Evolutionary conservation across 805 yeast species (phyloP), one percentile per base, ranked within the genome.

Genomic region (Millerozyma acaciae): DNA sequence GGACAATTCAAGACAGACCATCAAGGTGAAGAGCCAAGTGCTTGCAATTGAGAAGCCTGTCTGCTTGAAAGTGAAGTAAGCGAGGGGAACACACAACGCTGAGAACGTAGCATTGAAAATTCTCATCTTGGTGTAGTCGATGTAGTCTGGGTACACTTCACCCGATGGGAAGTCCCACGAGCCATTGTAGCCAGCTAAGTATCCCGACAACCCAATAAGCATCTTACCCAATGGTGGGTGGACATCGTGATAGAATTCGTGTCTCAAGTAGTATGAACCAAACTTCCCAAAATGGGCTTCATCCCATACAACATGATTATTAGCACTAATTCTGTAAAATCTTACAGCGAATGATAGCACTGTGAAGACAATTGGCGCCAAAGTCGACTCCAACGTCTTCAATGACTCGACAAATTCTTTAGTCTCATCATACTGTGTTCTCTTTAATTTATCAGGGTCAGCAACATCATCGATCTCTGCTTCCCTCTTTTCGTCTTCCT

Each of bases 251-350:
- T 84, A 84, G 52, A 84, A 83, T 48, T 84, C 88, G 50, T 80
- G 87, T 55, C 80, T 74, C 43, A 83, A 62, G 56, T 84, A 84
- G 49, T 83, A 78, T 3, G 90, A 80, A 28, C 94, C 94, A 54
- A 84, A 84, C 54, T 82, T 83, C 26, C 93, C 95, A 55, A 84
- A 84, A 65, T 84, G 95, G 5, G 94, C 93, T 57, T 84, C 95
- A 62, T 84, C 95, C 95, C 95, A 84, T 6, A 83, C 81, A 30
- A 84, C 90, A 34, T 67, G 69, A 32, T 73, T 56, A 37, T 78
- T 70, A 20, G 61, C 58, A 15, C 74, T 78, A 32, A 84, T 78
- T 30, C 72, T 68, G 47, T 78, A 71, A 40, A 80, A 66, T 48
- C 93, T 70, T 6, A 79, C 72, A 39, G 71, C 73, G 48, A 89